Evolutionary conservation across 2,329 filamentous ascomycete genomes (phyloP).

Genomic region (Botrytis pseudocinerea): DNA sequence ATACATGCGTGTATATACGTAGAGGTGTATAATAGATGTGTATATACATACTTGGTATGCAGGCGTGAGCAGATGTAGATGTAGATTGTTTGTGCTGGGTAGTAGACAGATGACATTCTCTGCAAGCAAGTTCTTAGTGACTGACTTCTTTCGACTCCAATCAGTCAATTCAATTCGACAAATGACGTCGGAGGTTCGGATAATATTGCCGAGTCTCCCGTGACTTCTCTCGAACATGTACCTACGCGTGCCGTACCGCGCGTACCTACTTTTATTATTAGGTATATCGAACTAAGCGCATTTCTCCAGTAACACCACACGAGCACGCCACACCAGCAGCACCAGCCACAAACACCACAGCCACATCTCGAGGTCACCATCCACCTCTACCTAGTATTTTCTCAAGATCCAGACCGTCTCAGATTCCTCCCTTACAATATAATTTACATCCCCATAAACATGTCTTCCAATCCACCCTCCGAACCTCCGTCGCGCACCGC

Average conservation of each 20-base stretch:
- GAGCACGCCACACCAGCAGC: too few relatives aligned
- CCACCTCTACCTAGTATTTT: neutral
- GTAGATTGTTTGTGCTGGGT: neutral
- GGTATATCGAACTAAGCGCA: neutral
- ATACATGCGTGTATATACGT: neutral
- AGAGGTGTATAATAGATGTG: neutral
- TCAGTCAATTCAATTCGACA: neutral
- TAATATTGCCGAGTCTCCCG: neutral
- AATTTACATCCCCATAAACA: conserved; percentile 9
- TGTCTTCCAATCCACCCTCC: conserved; percentile 36
- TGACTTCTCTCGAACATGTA: neutral
- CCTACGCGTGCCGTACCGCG: too few relatives aligned
- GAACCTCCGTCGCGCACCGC: conserved; percentile 35
- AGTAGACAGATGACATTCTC: neutral
- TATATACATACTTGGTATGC: neutral
- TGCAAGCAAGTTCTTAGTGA: neutral
- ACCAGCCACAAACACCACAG: neutral
- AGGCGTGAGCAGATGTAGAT: neutral
- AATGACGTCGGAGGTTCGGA: conserved; percentile 7
- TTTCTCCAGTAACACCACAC: neutral
- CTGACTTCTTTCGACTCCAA: neutral
- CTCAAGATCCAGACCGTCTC: neutral
- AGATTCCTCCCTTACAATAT: neutral
- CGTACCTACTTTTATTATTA: too few relatives aligned
- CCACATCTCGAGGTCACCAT: conserved; percentile 6